Evolutionary conservation across 768 basidiomycete genomes (phyloP).

Genomic region (Boletellus ananas): DNA sequence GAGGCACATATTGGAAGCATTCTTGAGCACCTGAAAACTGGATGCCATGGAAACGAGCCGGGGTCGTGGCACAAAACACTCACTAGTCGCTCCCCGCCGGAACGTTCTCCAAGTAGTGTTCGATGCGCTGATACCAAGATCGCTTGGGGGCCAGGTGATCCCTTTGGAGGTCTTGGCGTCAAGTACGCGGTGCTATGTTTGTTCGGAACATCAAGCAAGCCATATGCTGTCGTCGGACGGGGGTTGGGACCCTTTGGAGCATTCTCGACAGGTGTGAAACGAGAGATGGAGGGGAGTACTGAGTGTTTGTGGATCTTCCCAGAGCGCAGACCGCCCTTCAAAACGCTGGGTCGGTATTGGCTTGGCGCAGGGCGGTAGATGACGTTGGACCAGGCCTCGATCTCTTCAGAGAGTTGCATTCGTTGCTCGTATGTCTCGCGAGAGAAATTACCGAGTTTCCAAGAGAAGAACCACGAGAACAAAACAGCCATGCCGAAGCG

Average conservation of each 20-base stretch:
- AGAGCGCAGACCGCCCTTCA: constrained; percentile 58
- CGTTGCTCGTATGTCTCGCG: constrained; percentile 90
- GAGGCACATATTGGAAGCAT: constrained; percentile 23
- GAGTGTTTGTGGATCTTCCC: constrained; percentile 47
- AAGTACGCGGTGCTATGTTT: constrained; percentile 49
- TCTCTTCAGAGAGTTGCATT: constrained; percentile 83
- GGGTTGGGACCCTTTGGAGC: constrained; percentile 48
- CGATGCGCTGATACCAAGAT: constrained; percentile 29
- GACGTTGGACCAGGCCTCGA: constrained; percentile 95
- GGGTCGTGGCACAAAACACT: too few relatives aligned
- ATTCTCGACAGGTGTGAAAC: constrained; percentile 73
- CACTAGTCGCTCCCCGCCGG: constrained; percentile 23
- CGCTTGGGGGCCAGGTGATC: too few relatives aligned
- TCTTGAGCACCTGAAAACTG: constrained; percentile 22
- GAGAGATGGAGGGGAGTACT: constrained; percentile 64
- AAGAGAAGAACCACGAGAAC: constrained; percentile 98
- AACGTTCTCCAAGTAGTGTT: constrained; percentile 28
- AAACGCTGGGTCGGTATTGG: constrained; percentile 84
- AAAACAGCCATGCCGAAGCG: constrained; percentile 96
- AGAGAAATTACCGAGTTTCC: constrained; percentile 90
- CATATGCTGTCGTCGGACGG: constrained; percentile 62
- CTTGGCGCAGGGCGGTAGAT: constrained; percentile 93
- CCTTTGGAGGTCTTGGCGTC: constrained; percentile 39
- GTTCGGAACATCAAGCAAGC: constrained; percentile 60
- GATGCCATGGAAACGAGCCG: too few relatives aligned